Evolutionary conservation across 441 rosid genomes (phyloP).

Genomic region (Raphanus hybrid): DNA sequence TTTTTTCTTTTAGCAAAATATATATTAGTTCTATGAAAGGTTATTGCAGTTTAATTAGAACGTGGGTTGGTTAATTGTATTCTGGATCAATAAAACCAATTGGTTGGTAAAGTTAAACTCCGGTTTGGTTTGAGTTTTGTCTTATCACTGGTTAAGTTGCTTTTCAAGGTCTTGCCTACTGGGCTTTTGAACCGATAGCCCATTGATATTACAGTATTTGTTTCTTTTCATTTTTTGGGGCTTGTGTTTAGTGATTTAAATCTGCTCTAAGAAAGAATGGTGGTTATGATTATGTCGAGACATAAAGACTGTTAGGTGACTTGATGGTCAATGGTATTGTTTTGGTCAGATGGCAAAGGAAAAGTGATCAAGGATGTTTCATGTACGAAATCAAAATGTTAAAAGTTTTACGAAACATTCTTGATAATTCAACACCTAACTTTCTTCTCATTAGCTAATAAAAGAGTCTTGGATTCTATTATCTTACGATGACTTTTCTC

Average conservation of each 20-base stretch:
- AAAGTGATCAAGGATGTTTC: slow-evolving; percentile 16
- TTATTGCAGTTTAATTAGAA: background rate
- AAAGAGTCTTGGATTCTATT: background rate
- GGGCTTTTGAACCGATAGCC: background rate
- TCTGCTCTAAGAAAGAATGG: no score
- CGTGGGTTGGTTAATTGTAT: background rate
- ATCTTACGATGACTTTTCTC: background rate
- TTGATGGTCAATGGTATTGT: background rate
- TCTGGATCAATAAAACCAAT: background rate
- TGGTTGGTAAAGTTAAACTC: no score
- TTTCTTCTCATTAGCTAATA: background rate
- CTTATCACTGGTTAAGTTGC: background rate
- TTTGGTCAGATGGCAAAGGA: background rate
- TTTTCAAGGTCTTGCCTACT: background rate
- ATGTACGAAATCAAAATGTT: slow-evolving; percentile 22
- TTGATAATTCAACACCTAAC: slow-evolving; percentile 12
- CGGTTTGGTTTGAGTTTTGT: no score
- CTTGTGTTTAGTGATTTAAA: no score
- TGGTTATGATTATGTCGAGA: no score
- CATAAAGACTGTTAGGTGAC: no score
- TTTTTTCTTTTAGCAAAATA: no score
- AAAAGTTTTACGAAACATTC: slow-evolving; percentile 41
- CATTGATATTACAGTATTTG: background rate
- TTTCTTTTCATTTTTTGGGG: no score
- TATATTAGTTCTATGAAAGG: background rate